Evolutionary conservation across 2,329 filamentous ascomycete genomes (phyloP), one percentile per base, ranked within the genome.

Genomic region (Aureobasidium zeae): DNA sequence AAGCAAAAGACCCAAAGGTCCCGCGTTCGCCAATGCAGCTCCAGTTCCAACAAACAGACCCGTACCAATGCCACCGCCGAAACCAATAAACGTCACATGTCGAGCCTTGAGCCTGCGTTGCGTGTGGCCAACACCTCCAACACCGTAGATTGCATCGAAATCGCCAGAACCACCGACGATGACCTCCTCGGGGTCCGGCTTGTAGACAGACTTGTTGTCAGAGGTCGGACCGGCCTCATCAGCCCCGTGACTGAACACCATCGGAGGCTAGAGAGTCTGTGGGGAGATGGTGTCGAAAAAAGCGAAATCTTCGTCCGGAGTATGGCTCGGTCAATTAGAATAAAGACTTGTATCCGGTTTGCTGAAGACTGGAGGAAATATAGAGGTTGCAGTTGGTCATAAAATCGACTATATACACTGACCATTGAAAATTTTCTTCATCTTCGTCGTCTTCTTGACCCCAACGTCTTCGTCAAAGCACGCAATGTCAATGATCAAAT

Each of bases 21-120:
- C 72, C 52, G 66, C 68, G 5, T 58, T 66, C 8, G 65, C 61
- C 39, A 73, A 62, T 2, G 69, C 66, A 38, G 58, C 53, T 19
- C 71, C 71, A 29, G 66, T 66, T 24, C 70, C 68, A 36, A 75
- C 66, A 54, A 74, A 76, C 3, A 75, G 60, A 55, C 72, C 72
- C 21, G 71, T 73, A 30, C 71, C 71, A 20, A 55, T 50, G 16
- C 41, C 34, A 30, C 46, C 35, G 16, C 33, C 26, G 28, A 53
- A 51, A 26, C 51, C 51, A 37, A 53, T 53, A 44, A 51, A 50
- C 5, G 51, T 53, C 5, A 53, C 45, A 20, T 53, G 51, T 21
- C 51, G 47, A 31, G 51, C 49, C 16, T 46, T 46, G 20, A 53
- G 31, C 21, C 48, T 26, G 8, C 51, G 46, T 24, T 53, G 51